Base-by-base conservation (phyloP, 257 asterid genomes). In the Linderniella brevidens region DNA sequence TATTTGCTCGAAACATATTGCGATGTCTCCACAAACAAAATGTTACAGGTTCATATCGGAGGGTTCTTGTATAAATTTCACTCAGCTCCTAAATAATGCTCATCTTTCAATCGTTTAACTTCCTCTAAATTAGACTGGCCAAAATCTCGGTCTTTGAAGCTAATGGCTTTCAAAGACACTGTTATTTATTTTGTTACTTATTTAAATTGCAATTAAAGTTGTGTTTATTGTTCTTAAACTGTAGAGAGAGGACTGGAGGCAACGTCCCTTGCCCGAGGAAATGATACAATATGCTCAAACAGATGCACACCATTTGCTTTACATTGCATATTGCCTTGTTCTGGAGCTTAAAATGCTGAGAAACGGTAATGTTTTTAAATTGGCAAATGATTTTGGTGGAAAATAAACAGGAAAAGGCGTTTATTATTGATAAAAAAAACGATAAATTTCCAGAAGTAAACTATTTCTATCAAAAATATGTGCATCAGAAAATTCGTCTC, bases 211-310 rank as follows among this genome's bases (percentile, higher is more conserved):
- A 25, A 25, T 6, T 25, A 25, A 45, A 35, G 53, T 52, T 48
- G 61, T 55, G 46, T 19, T 36, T 36, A 51, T 19, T 48, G 54
- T 40, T 57, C 58, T 29, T 66, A 58, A 59, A 42, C 51, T 68
- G 59, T 72, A 88, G 98, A 71, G 77, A 59, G 98, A 84, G 67
- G 98, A 88, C 76, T 84, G 98, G 98, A 84, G 96, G 61, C 92
- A 64, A 50, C 95, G 98, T 25, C 96, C 98, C 48, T 73, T 88
- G 48, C 71, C 98, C 35, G 66, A 58, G 40, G 96, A 88, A 46
- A 84, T 88, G 98, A 68, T 88, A 60, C 70, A 74, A 56, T 88
- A 88, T 77, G 93, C 96, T 62, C 78, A 69, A 53, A 73, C 66
- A 2, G 98, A 88, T 77, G 85, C 87, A 50, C 98, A 74, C 66